phyloP scores from a whole-genome alignment of 352 stramenopile genomes.

The Thalassiosira exigua region DNA sequence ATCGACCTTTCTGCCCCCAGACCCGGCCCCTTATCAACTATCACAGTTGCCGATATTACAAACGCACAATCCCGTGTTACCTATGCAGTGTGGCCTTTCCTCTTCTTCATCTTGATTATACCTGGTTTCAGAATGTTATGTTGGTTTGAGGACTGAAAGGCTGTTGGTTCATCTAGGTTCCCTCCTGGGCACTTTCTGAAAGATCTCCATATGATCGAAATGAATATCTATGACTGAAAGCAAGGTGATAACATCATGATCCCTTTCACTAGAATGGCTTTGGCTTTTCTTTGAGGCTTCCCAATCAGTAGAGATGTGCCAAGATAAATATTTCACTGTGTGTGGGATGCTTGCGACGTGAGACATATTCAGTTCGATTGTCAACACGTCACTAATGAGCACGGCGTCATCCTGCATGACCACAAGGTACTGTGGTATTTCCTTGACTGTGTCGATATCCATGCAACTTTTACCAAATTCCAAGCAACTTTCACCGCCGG shows the following conservation, averaged over 20 bases:
- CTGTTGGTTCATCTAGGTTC: too few species aligned
- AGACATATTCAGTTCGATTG: conserved; percentile 29
- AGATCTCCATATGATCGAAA: conserved; percentile 58
- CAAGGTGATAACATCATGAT: conserved; percentile 26
- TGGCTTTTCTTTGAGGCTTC: too few species aligned
- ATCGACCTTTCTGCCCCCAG: too few species aligned
- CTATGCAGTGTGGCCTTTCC: too few species aligned
- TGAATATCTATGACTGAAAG: conserved; percentile 48
- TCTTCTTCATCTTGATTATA: too few species aligned
- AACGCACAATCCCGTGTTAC: too few species aligned
- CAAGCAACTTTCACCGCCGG: conserved; percentile 1
- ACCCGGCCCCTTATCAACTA: too few species aligned
- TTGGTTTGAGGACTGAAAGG: too few species aligned
- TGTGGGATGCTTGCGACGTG: conserved; percentile 46
- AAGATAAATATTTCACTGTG: conserved; percentile 47
- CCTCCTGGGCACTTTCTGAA: too few species aligned
- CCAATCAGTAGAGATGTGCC: conserved; percentile 23
- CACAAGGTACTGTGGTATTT: conserved; percentile 37
- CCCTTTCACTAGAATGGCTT: conserved; percentile 10
- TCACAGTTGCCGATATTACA: too few species aligned
- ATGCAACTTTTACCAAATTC: not conserved
- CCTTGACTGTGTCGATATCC: not conserved
- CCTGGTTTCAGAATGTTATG: too few species aligned
- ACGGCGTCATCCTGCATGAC: conserved; percentile 51
- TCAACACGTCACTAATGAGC: conserved; percentile 26